phyloP scores from a whole-genome alignment of 148 eudicot species.

The Vaccinium myrtillus region DNA sequence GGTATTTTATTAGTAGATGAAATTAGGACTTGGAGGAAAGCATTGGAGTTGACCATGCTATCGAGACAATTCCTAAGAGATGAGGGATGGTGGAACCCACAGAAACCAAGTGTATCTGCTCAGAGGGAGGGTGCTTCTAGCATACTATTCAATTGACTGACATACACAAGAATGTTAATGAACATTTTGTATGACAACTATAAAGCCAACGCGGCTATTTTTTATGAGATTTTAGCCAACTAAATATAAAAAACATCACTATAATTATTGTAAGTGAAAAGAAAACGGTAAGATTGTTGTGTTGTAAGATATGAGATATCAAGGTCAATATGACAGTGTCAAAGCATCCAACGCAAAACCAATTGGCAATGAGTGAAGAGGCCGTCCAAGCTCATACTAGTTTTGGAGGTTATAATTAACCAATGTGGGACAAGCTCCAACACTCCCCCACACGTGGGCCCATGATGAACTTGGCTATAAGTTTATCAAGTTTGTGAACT shows the following conservation, averaged over 20 bases:
- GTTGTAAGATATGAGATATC: background rate
- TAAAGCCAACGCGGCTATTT: background rate
- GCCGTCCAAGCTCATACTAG: no score
- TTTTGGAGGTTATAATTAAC: no score
- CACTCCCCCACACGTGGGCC: no score
- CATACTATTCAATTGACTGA: background rate
- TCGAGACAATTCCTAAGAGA: background rate
- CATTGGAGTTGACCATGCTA: background rate
- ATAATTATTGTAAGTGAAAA: background rate
- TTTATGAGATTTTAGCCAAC: background rate
- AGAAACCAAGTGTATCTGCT: background rate
- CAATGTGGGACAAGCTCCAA: no score
- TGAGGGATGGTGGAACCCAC: background rate
- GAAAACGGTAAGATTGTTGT: background rate
- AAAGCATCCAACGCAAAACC: no score
- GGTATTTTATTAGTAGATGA: background rate
- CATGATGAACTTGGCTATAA: background rate
- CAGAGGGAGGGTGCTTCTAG: background rate
- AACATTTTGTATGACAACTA: background rate
- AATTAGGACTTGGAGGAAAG: background rate
- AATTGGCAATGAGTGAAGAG: no score
- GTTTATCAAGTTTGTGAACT: constrained; percentile 5
- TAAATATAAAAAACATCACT: background rate
- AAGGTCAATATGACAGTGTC: background rate
- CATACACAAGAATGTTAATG: background rate